These are phyloP conservation scores for Truncatella angustata DNA, from an alignment of 2,329 filamentous ascomycete genomes.

Conservation along the genomic window DNA sequence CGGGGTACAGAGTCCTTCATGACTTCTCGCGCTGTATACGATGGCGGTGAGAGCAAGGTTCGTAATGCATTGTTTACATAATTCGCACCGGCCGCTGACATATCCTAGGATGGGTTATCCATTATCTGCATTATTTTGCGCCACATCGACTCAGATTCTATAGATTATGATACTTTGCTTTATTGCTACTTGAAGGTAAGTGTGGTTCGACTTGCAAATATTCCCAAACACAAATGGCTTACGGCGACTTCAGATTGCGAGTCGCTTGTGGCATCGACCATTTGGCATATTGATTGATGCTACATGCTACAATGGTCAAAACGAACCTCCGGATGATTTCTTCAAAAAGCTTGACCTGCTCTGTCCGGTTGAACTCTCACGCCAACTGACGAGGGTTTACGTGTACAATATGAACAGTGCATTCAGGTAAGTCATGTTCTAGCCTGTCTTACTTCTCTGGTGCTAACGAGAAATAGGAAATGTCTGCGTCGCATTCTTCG, in stretches of 20 bases:
- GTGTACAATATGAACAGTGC: constrained; percentile 74
- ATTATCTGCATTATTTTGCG: constrained; percentile 69
- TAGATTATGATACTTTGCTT: constrained; percentile 64
- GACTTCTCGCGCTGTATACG: constrained; percentile 65
- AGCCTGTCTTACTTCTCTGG: constrained; percentile 1
- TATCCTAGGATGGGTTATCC: constrained; percentile 57
- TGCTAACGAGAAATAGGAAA: constrained; percentile 39
- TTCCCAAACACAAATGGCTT: not conserved
- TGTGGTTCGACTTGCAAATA: not conserved
- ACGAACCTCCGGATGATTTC: constrained; percentile 63
- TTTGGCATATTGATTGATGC: constrained; percentile 68
- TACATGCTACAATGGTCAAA: constrained; percentile 67
- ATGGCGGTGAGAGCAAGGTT: constrained; percentile 68
- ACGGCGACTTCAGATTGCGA: constrained; percentile 53
- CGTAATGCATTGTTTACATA: not conserved
- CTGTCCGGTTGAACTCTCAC: constrained; percentile 59
- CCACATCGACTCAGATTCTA: constrained; percentile 63
- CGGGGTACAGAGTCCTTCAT: constrained; percentile 63
- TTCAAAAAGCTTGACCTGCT: constrained; percentile 63
- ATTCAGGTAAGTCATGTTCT: constrained; percentile 47
- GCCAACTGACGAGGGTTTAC: constrained; percentile 60
- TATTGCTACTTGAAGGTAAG: constrained; percentile 66
- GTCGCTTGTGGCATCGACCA: constrained; percentile 66
- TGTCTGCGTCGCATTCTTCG: constrained; percentile 64
- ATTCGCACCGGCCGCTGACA: not conserved